Conservation (phyloP, 768 basidiomycete species). For the Suillus ampliporus region DNA sequence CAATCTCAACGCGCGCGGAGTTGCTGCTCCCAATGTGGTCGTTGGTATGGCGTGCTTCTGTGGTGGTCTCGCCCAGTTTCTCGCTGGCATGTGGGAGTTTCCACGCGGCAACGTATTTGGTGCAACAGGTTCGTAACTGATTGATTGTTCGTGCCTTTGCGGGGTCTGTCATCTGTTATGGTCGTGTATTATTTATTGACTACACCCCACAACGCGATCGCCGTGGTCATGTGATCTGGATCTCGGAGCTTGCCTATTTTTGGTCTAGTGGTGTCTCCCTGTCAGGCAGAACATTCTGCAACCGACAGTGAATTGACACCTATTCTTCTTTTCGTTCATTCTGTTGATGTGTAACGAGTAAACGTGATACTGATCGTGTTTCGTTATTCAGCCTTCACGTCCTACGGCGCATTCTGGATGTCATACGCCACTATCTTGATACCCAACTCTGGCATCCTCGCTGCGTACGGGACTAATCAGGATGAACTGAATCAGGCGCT, state of each 20-base stretch:
- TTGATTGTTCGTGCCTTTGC: too few relatives aligned
- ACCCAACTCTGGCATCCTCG: conserved; percentile 65
- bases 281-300: neutral
- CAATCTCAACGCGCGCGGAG: conserved; percentile 63
- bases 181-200: neutral
- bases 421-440: conserved; percentile 78
- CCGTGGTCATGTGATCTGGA: conserved; percentile 7
- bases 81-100: conserved; percentile 93
- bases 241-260: neutral
- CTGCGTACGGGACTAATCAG: conserved; percentile 50
- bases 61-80: conserved; percentile 84
- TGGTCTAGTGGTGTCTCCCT: neutral
- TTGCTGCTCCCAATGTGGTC: conserved; percentile 68
- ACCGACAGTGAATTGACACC: neutral
- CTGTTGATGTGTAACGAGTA: neutral
- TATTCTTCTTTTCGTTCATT: neutral
- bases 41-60: conserved; percentile 87
- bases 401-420: conserved; percentile 90
- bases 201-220: neutral
- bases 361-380: neutral
- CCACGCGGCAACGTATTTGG: conserved; percentile 72
- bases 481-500: conserved; percentile 60
- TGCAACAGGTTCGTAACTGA: conserved; percentile 62
- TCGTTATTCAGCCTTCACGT: conserved; percentile 64
- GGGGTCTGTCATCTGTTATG: neutral